Evolutionary conservation across 208 protist species (phyloP).

Genomic region (Jaenimonas drosophilae): DNA sequence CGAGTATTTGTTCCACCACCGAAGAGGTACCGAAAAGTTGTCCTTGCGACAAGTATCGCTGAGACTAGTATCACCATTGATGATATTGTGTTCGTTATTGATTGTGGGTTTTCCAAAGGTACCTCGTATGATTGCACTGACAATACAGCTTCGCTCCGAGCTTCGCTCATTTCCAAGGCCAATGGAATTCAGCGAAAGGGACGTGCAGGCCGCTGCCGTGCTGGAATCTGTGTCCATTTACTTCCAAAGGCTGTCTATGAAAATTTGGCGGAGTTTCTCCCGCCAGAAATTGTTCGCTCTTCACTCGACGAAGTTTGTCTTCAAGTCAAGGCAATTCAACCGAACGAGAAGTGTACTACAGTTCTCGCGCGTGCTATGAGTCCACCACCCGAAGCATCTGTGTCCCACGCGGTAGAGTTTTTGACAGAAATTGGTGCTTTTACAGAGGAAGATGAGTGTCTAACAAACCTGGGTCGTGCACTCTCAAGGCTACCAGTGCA

Average conservation of each 20-base stretch:
- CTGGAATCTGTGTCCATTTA: conserved; percentile 78
- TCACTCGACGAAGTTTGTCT: conserved; percentile 86
- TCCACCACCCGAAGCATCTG: conserved; percentile 39
- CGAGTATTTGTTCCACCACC: conserved; percentile 87
- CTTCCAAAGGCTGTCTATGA: conserved; percentile 60
- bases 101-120: conserved; percentile 91
- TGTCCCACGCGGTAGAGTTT: conserved; percentile 60
- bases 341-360: conserved; percentile 59
- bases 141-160: conserved; percentile 69
- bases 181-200: conserved; percentile 86
- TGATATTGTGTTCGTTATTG: conserved; percentile 93
- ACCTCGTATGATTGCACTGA: conserved; percentile 74
- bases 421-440: conserved; percentile 82
- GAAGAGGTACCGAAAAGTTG: conserved; percentile 77
- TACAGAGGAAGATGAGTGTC: conserved; percentile 45
- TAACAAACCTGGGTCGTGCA: conserved; percentile 71
- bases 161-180: conserved; percentile 71
- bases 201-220: conserved; percentile 85
- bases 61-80: conserved; percentile 96
- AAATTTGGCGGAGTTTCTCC: conserved; percentile 84
- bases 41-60: conserved; percentile 95
- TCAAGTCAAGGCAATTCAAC: conserved; percentile 73
- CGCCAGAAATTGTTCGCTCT: conserved; percentile 88
- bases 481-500: conserved; percentile 80
- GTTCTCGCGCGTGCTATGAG: conserved; percentile 75